Evolutionary conservation across 2,329 filamentous ascomycete species (phyloP), one percentile per base, ranked within the genome.

Genomic region (Claviceps monticola): DNA sequence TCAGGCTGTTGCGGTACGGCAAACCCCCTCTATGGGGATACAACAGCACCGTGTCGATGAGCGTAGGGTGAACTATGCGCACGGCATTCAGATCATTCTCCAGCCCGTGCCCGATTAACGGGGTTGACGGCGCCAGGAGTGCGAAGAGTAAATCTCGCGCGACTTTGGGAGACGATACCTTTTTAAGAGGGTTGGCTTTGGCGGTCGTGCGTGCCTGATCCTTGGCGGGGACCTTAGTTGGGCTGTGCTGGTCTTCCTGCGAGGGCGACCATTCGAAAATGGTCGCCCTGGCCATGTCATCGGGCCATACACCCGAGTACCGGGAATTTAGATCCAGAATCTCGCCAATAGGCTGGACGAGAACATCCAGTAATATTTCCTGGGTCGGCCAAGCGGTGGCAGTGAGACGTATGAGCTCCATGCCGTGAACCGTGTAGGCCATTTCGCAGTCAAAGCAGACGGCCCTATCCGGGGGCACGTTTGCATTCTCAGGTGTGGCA

Each of bases 371-470:
- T 0, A 98, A 67, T 50, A 78, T 75, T 50, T 82, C 77, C 19
- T 87, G 86, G 8, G 75, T 72, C 0, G 91, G 91, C 90, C 93
- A 98, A 9, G 84, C 81, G 3, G 91, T 84, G 5, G 87, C 90
- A 0, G 93, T 97, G 3, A 98, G 68, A 8, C 93, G 87, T 52
- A 97, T 83, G 17, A 98, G 76, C 65, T 98, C 93, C 57, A 97
- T 71, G 0, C 94, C 93, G 48, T 84, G 68, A 1, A 87, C 86
- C 0, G 94, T 98, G 63, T 95, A 97, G 4, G 87, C 88, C 93
- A 98, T 98, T 64, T 98, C 93, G 61, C 93, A 97, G 65, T 98
- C 93, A 60, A 98, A 91, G 56, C 82, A 85, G 11, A 97, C 81
- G 2, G 85, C 87, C 38, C 78, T 78, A 50, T 76, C 70, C 1